These are phyloP conservation scores for Marchantia polymorpha DNA, from an alignment of 225 moss, liverwort and hornwort genomes.

Conservation along the genomic window DNA sequence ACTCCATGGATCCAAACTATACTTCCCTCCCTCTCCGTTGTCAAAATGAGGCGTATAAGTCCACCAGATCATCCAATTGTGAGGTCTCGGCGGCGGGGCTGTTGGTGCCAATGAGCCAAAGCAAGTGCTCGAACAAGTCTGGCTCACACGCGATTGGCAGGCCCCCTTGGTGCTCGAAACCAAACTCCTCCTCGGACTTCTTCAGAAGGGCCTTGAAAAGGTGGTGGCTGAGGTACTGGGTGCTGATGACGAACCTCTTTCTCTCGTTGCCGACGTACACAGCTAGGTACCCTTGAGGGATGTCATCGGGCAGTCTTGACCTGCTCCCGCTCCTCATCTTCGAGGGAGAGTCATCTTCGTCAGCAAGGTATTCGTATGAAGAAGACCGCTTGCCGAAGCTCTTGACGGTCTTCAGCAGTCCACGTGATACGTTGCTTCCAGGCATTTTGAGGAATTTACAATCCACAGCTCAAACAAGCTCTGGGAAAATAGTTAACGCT, in stretches of 20 bases:
- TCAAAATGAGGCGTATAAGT: slow-evolving; percentile 34
- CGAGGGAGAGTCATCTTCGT: slow-evolving; percentile 5
- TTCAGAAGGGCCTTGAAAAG: slow-evolving; percentile 54
- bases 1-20: neutral
- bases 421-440: slow-evolving; percentile 20
- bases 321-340: slow-evolving; percentile 19
- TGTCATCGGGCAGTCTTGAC: slow-evolving; percentile 45
- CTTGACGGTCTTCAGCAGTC: slow-evolving; percentile 42
- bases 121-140: slow-evolving; percentile 59
- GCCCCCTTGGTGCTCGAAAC: slow-evolving; percentile 56
- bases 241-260: slow-evolving; percentile 59
- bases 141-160: slow-evolving; percentile 55
- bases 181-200: slow-evolving; percentile 71
- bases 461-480: slow-evolving; percentile 13
- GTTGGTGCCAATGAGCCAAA: slow-evolving; percentile 53
- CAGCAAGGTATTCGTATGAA: slow-evolving; percentile 30
- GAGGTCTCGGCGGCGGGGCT: slow-evolving; percentile 37
- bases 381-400: slow-evolving; percentile 37
- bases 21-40: neutral
- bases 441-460: slow-evolving; percentile 27
- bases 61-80: slow-evolving; percentile 37
- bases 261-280: slow-evolving; percentile 62
- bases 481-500: neutral
- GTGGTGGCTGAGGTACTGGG: slow-evolving; percentile 42
- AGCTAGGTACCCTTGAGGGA: slow-evolving; percentile 63